Conservation (phyloP, 1,139 yeast genomes). For the Waltiozyma solani region DNA sequence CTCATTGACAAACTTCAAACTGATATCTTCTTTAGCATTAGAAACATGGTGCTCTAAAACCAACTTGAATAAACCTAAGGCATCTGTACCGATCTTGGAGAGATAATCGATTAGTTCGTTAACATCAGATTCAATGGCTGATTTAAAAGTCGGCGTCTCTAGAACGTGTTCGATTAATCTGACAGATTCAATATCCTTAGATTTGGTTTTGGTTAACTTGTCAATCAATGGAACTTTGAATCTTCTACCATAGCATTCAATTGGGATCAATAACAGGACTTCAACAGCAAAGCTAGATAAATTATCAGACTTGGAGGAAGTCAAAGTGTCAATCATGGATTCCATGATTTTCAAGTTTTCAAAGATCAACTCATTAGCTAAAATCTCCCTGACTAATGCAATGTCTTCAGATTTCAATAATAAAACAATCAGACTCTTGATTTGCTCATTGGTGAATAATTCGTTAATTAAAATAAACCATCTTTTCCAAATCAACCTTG, state of each 20-base stretch:
- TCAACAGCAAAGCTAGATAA: constrained; percentile 3
- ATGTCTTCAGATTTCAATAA: constrained; percentile 12
- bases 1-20: constrained; percentile 14
- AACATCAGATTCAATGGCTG: constrained; percentile 37
- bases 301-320: not conserved
- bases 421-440: constrained; percentile 10
- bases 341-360: constrained; percentile 35
- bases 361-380: constrained; percentile 22
- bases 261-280: constrained; percentile 29
- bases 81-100: no score
- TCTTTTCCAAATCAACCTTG: constrained; percentile 29
- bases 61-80: constrained; percentile 15
- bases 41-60: constrained; percentile 26
- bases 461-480: constrained; percentile 44
- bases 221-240: constrained; percentile 32
- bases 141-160: constrained; percentile 39
- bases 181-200: constrained; percentile 3
- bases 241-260: constrained; percentile 37
- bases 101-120: constrained; percentile 18
- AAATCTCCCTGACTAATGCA: constrained; percentile 13
- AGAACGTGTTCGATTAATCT: constrained; percentile 28
- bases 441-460: constrained; percentile 19
- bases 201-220: constrained; percentile 16
- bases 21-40: constrained; percentile 19
- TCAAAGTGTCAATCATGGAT: constrained; percentile 15